phyloP scores from a whole-genome alignment of 352 stramenopile genomes.

The Achlya hypogyna region DNA sequence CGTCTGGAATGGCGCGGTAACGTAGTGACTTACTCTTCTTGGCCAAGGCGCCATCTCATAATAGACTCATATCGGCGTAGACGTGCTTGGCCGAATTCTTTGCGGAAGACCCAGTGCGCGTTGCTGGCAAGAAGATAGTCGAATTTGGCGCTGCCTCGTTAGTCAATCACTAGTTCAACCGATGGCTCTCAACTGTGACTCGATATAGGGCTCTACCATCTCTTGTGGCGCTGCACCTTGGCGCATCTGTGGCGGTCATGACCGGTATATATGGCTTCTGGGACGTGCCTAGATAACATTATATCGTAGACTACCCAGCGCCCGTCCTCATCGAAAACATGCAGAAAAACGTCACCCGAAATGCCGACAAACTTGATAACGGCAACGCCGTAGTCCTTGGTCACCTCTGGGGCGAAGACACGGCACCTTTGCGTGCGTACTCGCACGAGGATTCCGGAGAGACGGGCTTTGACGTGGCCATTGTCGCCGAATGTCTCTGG shows the following conservation, averaged over 20 bases:
- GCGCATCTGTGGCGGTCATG: constrained; percentile 32
- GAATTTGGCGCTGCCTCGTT: constrained; percentile 51
- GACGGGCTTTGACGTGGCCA: constrained; percentile 31
- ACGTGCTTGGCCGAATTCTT: constrained; percentile 39
- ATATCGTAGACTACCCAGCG: constrained; percentile 38
- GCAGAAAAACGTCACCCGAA: constrained; percentile 31
- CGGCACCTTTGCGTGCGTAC: constrained; percentile 19
- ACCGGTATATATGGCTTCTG: constrained; percentile 24
- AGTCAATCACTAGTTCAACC: neutral
- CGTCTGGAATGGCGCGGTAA: constrained; percentile 39
- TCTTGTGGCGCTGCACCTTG: constrained; percentile 36
- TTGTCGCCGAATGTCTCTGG: constrained; percentile 47
- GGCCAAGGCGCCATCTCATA: no score
- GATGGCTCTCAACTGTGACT: neutral
- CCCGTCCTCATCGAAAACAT: constrained; percentile 40
- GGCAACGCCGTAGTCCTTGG: constrained; percentile 28
- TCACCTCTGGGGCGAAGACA: constrained; percentile 36
- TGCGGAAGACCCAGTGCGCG: constrained; percentile 26
- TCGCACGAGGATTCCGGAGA: neutral
- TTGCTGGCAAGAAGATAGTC: constrained; percentile 28
- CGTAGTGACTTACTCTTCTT: neutral
- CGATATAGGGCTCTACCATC: constrained; percentile 33
- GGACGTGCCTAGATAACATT: neutral
- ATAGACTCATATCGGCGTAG: constrained; percentile 20
- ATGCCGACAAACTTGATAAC: constrained; percentile 25